A percentile compares a stretch with the other conserved stretches of the same genome.
Conservation (phyloP, 192 early-diverging fungal genomes). For the Coemansia sp. region DNA sequence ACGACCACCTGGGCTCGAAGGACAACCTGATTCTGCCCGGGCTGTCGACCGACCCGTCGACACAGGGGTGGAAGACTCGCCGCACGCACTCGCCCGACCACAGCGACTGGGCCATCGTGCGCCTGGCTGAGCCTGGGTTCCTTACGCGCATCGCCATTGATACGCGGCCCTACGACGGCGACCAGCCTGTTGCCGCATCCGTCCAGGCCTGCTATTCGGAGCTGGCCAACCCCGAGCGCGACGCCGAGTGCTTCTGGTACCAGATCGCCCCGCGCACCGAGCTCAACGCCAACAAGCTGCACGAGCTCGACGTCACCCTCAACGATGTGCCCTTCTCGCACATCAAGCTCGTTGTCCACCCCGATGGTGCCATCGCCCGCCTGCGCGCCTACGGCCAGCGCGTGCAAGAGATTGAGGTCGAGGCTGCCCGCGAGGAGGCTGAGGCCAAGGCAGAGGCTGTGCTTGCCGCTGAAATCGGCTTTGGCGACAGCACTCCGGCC, state of each 20-base stretch:
- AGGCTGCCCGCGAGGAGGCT: constrained; percentile 47
- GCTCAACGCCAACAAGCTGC: constrained; percentile 54
- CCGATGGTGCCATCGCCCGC: constrained; percentile 85
- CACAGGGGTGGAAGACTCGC: constrained; percentile 89
- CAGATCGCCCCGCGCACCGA: constrained; percentile 50
- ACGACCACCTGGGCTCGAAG: constrained; percentile 67
- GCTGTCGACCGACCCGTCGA: constrained; percentile 63
- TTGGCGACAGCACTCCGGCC: constrained; percentile 21
- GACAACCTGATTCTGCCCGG: constrained; percentile 78
- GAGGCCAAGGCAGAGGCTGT: constrained; percentile 49
- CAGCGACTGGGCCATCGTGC: constrained; percentile 73
- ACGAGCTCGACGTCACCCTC: constrained; percentile 61
- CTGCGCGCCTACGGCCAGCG: constrained; percentile 76
- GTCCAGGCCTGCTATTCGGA: constrained; percentile 66
- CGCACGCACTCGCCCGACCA: constrained; percentile 64
- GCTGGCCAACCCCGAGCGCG: constrained; percentile 51
- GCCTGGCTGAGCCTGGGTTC: constrained; percentile 71
- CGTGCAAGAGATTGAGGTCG: constrained; percentile 47
- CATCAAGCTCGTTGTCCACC: constrained; percentile 68
- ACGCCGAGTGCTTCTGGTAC: constrained; percentile 66
- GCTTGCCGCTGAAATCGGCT: constrained; percentile 33
- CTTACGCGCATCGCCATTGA: constrained; percentile 78
- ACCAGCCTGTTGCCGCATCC: constrained; percentile 73
- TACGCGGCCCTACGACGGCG: constrained; percentile 84
- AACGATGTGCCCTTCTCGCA: constrained; percentile 63